Evolutionary conservation across 1,284 basidiomycete species (phyloP).

Genomic region (Irpex lacteus): DNA sequence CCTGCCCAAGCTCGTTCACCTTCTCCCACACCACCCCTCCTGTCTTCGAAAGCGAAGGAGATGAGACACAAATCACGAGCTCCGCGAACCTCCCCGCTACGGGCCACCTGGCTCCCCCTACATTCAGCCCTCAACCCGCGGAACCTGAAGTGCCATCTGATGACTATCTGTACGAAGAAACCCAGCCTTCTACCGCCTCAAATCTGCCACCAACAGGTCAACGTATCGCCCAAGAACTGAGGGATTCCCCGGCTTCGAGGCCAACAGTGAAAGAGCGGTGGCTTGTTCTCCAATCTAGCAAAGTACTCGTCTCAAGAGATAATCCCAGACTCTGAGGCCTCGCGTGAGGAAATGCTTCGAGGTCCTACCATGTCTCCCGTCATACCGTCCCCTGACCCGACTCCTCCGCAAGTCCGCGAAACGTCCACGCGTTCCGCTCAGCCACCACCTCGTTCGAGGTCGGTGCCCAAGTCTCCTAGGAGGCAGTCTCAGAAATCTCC

Average conservation of each 20-base stretch:
- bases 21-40: neutral
- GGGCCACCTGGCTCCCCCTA: neutral
- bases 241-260: neutral
- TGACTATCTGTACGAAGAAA: slow-evolving; percentile 2
- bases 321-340: slow-evolving; percentile 29
- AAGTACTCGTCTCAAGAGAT: slow-evolving; percentile 17
- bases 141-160: neutral
- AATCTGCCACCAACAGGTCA: neutral
- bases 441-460: neutral
- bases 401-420: neutral
- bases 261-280: slow-evolving; percentile 10
- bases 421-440: neutral
- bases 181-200: slow-evolving; percentile 8
- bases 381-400: neutral
- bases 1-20: neutral
- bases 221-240: neutral
- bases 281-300: neutral
- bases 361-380: slow-evolving; percentile 1
- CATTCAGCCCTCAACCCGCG: neutral
- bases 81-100: slow-evolving; percentile 1
- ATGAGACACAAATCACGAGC: slow-evolving; percentile 12
- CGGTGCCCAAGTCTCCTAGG: slow-evolving; percentile 3
- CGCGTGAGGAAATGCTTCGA: slow-evolving; percentile 5
- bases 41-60: neutral
- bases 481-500: neutral